Percentiles rank a stretch among this genome's conserved stretches.
Conservation (phyloP, 2,329 filamentous ascomycete species). For the Furcasterigmium furcatum region DNA sequence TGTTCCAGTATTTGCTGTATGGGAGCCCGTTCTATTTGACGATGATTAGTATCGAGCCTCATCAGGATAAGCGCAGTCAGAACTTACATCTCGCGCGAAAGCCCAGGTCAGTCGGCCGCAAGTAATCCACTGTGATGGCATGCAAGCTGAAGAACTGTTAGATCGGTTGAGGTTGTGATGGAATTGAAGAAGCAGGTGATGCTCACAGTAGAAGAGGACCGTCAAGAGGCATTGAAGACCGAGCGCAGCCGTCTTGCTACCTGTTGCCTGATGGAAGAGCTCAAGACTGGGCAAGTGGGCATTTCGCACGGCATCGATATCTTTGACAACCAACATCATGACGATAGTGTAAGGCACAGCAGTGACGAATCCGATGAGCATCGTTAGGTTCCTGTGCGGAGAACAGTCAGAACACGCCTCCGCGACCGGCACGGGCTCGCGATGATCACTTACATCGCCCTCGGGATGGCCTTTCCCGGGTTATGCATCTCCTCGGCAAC, state of each 20-base stretch:
- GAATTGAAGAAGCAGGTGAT: too few species aligned
- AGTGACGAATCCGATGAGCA: conserved; percentile 21
- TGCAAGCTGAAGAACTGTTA: conserved; percentile 14
- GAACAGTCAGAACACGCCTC: too few species aligned
- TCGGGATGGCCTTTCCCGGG: conserved; percentile 9
- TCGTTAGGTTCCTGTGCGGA: conserved; percentile 15
- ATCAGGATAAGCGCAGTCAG: too few species aligned
- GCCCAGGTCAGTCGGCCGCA: conserved; percentile 26
- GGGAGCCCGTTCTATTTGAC: conserved; percentile 15
- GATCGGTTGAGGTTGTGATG: too few species aligned
- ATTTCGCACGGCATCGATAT: conserved; percentile 20
- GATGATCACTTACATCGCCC: conserved; percentile 11
- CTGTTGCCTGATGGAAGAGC: conserved; percentile 17
- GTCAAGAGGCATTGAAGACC: conserved; percentile 4
- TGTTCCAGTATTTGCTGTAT: conserved; percentile 18
- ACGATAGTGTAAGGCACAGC: conserved; percentile 21
- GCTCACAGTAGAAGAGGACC: conserved; percentile 1
- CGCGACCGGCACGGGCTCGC: too few species aligned
- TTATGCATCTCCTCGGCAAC: conserved; percentile 12
- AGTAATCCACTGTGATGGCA: conserved; percentile 25
- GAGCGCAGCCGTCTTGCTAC: conserved; percentile 15
- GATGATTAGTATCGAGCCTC: background rate
- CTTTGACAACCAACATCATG: conserved; percentile 19
- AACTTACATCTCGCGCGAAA: conserved; percentile 24
- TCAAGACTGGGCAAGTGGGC: conserved; percentile 14